Evolutionary conservation across 2,329 filamentous ascomycete genomes (phyloP), one percentile per base, ranked within the genome.

Genomic region (Graphilbum ipis-grandicollis): DNA sequence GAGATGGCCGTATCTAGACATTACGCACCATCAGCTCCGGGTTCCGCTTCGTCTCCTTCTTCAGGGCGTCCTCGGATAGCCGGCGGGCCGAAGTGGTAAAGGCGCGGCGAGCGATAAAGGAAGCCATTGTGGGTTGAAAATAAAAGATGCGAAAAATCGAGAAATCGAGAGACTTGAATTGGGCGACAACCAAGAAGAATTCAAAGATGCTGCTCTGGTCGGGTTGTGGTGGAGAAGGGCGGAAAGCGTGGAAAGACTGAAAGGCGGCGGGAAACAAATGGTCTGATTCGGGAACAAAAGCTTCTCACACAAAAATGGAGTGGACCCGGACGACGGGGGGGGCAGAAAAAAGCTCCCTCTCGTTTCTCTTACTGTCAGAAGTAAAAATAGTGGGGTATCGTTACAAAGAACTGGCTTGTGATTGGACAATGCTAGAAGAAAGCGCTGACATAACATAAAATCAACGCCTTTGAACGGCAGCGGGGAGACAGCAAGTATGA

Each of bases 1-100:
- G n/a, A n/a, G n/a, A n/a, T n/a, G n/a, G n/a, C n/a, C n/a, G n/a
- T n/a, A n/a, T n/a, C n/a, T n/a, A n/a, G n/a, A n/a, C n/a, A n/a
- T n/a, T 47, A 63, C 60, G 53, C 55, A 63, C 59, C 49, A 54
- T 50, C 33, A 63, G 50, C 52, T 63, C 60, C 47, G 60, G 60
- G 53, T 63, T 62, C 53, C 62, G 64, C 65, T 69, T 72, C 52
- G 62, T 60, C 58, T 72, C 67, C 53, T 63, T 57, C 60, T 69
- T 66, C 45, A 73, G 66, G 50, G 57, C 56, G 43, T 58, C 47
- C 51, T 65, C 54, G 41, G 44, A 39, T 5, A 37, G 33, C 41
- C 67, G 67, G 49, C 68, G 68, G 44, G 56, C 52, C 39, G 63
- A 59, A 50, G 67, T 70, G 49, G 63, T 59, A 50, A 74, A 66